phyloP scores from a whole-genome alignment of 192 early-diverging fungal species.

The Coemansia sp. region DNA sequence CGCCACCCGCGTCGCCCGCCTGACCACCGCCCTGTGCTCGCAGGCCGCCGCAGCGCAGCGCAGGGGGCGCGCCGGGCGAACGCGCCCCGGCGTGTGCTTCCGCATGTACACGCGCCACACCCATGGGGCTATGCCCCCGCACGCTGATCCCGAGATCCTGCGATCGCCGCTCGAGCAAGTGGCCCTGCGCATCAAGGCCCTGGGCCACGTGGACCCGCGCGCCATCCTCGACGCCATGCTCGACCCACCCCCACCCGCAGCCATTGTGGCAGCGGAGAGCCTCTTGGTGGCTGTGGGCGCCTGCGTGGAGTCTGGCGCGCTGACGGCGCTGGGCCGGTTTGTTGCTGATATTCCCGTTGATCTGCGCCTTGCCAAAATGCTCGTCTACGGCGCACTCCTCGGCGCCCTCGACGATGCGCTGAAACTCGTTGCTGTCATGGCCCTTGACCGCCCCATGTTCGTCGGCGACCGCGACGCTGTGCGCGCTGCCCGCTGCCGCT shows the following conservation, averaged over 20 bases:
- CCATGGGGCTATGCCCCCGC: conserved; percentile 57
- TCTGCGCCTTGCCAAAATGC: conserved; percentile 75
- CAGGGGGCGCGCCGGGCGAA: conserved; percentile 82
- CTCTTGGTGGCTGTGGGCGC: conserved; percentile 66
- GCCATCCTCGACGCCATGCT: conserved; percentile 60
- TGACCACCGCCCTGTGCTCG: conserved; percentile 56
- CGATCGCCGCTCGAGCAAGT: conserved; percentile 84
- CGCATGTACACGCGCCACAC: conserved; percentile 64
- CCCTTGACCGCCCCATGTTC: conserved; percentile 24
- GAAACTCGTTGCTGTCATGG: conserved; percentile 66
- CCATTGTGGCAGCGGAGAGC: conserved; percentile 59
- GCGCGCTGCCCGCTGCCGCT: too few species aligned
- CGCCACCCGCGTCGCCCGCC: conserved; percentile 59
- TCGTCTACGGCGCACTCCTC: conserved; percentile 73
- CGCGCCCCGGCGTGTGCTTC: conserved; percentile 73
- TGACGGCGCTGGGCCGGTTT: conserved; percentile 70
- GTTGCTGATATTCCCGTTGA: conserved; percentile 76
- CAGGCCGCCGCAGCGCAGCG: conserved; percentile 66
- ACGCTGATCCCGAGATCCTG: conserved; percentile 75
- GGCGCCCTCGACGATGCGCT: conserved; percentile 72
- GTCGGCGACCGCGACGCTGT: background rate
- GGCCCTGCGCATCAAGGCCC: conserved; percentile 68
- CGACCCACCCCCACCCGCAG: conserved; percentile 62
- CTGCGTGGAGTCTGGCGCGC: conserved; percentile 42
- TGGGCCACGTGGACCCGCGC: conserved; percentile 61